phyloP scores from a whole-genome alignment of 1,284 basidiomycete species.

The Exobasidium cylindrosporum region DNA sequence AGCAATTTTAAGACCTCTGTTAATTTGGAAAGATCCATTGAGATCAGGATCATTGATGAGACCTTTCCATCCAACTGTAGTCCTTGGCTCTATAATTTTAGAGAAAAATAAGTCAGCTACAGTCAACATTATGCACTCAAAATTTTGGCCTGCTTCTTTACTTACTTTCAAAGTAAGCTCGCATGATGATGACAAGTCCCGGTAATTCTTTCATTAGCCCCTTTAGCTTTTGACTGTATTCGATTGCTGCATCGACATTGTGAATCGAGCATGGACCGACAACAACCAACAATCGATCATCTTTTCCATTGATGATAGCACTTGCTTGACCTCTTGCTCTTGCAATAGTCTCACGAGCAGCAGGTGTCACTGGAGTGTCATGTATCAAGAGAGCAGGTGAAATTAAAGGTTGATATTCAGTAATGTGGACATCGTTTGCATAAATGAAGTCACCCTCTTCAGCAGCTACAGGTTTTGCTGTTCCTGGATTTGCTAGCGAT shows the following conservation, averaged over 20 bases:
- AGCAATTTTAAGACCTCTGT: constrained; percentile 74
- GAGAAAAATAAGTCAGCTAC: no score
- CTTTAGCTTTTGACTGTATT: constrained; percentile 68
- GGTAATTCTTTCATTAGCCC: constrained; percentile 58
- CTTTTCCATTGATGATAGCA: constrained; percentile 47
- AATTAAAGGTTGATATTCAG: constrained; percentile 53
- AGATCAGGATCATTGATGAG: constrained; percentile 72
- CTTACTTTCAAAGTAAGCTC: constrained; percentile 53
- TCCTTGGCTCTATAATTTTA: no score
- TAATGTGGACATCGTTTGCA: constrained; percentile 46
- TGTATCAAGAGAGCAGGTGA: constrained; percentile 47
- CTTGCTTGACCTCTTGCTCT: constrained; percentile 36
- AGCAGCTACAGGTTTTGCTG: not conserved
- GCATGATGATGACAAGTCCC: constrained; percentile 52
- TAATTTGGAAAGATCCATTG: constrained; percentile 92
- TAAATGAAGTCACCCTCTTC: constrained; percentile 22
- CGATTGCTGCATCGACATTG: constrained; percentile 78
- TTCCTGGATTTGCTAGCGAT: not conserved
- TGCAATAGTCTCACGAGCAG: constrained; percentile 42
- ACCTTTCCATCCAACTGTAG: constrained; percentile 74
- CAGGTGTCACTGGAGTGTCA: constrained; percentile 45
- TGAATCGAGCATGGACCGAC: constrained; percentile 93
- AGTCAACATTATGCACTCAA: no score
- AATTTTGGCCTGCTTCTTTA: no score
- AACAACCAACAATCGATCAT: constrained; percentile 54